phyloP scores from a whole-genome alignment of 2,329 filamentous ascomycete species.

The Fusarium zealandicum region DNA sequence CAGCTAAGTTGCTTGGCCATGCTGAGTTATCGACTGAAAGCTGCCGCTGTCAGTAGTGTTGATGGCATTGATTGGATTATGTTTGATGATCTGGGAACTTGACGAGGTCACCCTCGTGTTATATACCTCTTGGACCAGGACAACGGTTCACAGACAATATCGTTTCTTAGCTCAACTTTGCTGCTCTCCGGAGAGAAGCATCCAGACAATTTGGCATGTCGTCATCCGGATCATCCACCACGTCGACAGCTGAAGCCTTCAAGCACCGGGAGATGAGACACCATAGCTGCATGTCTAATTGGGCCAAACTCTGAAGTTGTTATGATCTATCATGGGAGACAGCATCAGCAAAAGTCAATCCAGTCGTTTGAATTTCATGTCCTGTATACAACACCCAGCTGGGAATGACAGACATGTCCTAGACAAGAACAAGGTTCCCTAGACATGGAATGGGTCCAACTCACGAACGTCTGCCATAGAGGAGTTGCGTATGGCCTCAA shows the following conservation, averaged over 20 bases:
- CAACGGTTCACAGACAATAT: too few species aligned
- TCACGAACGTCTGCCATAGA: neutral
- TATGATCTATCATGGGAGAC: constrained; percentile 4
- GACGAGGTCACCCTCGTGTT: constrained; percentile 6
- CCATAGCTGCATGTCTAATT: neutral
- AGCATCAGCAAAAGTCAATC: neutral
- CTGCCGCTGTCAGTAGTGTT: neutral
- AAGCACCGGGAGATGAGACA: neutral
- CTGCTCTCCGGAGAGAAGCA: too few species aligned
- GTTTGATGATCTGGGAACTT: neutral
- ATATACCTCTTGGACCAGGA: constrained; percentile 15
- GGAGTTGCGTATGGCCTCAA: neutral
- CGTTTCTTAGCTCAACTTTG: neutral
- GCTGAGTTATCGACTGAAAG: neutral
- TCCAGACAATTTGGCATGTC: neutral
- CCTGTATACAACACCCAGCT: neutral
- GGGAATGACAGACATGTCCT: neutral
- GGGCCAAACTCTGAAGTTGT: neutral
- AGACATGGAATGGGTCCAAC: neutral
- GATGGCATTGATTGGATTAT: constrained; percentile 15
- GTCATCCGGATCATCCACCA: constrained; percentile 8
- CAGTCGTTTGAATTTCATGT: neutral
- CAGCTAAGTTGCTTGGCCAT: constrained; percentile 22
- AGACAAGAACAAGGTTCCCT: neutral
- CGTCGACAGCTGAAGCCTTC: neutral